A percentile compares a stretch with the other conserved stretches of the same genome.
These are phyloP conservation scores for Phytophthora capsici DNA, from an alignment of 352 stramenopile species.

Conservation along the genomic window DNA sequence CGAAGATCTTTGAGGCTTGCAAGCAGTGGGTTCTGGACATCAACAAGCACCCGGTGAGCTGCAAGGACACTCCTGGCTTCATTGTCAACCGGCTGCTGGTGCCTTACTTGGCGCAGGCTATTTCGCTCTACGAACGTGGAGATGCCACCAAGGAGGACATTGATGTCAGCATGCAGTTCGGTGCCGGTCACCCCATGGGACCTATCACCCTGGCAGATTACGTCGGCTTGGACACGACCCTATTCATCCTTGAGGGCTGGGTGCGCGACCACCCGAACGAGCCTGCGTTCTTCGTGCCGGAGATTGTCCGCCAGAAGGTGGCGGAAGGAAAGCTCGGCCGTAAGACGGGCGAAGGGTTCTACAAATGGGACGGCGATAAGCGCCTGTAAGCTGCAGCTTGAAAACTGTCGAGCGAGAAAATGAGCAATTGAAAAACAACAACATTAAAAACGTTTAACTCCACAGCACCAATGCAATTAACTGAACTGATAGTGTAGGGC, in stretches of 20 bases:
- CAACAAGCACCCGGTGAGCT: constrained; percentile 94
- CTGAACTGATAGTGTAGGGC: not conserved
- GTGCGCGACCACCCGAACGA: constrained; percentile 96
- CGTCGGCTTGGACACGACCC: constrained; percentile 96
- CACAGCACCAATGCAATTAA: not conserved
- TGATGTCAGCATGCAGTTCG: constrained; percentile 97
- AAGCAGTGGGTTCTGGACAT: constrained; percentile 93
- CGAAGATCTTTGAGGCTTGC: constrained; percentile 90
- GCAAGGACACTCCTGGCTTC: constrained; percentile 97
- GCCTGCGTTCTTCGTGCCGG: constrained; percentile 95
- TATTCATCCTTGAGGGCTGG: constrained; percentile 97
- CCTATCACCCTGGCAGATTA: constrained; percentile 95
- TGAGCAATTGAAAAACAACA: too few relatives aligned
- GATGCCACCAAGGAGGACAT: constrained; percentile 97
- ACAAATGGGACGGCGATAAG: constrained; percentile 92
- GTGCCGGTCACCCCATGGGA: constrained; percentile 97
- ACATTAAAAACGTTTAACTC: too few relatives aligned
- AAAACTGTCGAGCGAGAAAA: not conserved
- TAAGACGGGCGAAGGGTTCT: constrained; percentile 98
- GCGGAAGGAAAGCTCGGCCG: constrained; percentile 93
- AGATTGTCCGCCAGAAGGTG: constrained; percentile 93
- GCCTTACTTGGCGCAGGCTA: constrained; percentile 85
- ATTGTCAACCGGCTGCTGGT: constrained; percentile 96
- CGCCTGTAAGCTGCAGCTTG: constrained; percentile 50
- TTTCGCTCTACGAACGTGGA: constrained; percentile 94